These are phyloP conservation scores for Plasmodium vivax DNA, from an alignment of 169 alveolate species.

Conservation along the genomic window DNA sequence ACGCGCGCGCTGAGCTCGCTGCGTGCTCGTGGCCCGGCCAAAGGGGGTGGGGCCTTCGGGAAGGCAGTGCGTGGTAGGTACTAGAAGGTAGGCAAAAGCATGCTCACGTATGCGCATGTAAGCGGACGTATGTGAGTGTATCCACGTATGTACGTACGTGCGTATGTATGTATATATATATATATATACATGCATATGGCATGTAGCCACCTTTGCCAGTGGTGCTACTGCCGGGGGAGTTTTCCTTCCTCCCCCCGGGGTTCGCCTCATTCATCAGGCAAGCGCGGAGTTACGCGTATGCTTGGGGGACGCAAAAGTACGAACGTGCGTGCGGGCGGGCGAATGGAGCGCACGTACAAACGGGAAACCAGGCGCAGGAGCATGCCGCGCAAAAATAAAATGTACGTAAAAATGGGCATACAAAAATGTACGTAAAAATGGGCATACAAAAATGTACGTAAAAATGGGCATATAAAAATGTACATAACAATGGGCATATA, in stretches of 20 bases:
- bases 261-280: not conserved
- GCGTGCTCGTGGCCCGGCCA: not conserved
- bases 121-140: no score
- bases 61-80: not conserved
- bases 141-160: not conserved
- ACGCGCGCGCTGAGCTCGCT: not conserved
- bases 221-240: not conserved
- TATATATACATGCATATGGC: not conserved
- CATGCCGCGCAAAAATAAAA: not conserved
- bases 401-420: not conserved
- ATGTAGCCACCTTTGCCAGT: not conserved
- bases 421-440: not conserved
- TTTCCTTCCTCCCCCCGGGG: not conserved
- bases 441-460: no score
- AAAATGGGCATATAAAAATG: no score
- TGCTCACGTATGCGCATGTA: not conserved
- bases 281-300: not conserved
- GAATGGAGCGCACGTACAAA: not conserved
- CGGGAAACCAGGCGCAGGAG: not conserved
- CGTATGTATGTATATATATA: not conserved
- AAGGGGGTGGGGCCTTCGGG: not conserved
- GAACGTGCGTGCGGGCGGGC: not conserved
- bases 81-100: not conserved
- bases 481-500: not conserved
- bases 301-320: not conserved